phyloP scores from a whole-genome alignment of 768 basidiomycete species.

The Gloeopeniophorella convolvens region DNA sequence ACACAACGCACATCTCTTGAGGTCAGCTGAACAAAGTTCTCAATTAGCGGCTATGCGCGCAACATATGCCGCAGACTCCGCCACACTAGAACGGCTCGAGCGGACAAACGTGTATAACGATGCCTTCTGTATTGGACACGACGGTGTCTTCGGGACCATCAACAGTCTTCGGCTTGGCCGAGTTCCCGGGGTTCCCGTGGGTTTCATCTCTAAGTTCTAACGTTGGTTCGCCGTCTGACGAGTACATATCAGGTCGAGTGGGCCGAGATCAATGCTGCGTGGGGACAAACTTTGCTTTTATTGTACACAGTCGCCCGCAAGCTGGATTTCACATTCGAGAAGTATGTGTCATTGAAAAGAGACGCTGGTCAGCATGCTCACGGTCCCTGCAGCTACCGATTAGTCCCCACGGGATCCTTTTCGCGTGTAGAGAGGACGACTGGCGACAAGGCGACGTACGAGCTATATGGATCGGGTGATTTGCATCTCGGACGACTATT shows the following conservation, averaged over 20 bases:
- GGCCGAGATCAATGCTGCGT: slow-evolving; percentile 98
- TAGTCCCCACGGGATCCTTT: slow-evolving; percentile 93
- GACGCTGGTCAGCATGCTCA: slow-evolving; percentile 2
- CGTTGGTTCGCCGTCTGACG: slow-evolving; percentile 6
- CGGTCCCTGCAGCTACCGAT: slow-evolving; percentile 57
- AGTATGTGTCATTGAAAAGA: slow-evolving; percentile 40
- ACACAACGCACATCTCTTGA: slow-evolving; percentile 67
- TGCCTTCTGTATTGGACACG: slow-evolving; percentile 92
- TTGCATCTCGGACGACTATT: slow-evolving; percentile 80
- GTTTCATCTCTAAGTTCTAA: slow-evolving; percentile 29
- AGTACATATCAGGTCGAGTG: slow-evolving; percentile 70
- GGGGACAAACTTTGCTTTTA: slow-evolving; percentile 92
- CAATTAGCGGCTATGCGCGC: slow-evolving; percentile 68
- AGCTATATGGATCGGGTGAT: slow-evolving; percentile 93
- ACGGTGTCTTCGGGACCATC: slow-evolving; percentile 96
- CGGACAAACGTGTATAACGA: slow-evolving; percentile 94
- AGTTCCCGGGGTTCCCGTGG: slow-evolving; percentile 73
- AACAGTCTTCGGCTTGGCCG: slow-evolving; percentile 91
- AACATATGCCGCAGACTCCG: slow-evolving; percentile 71
- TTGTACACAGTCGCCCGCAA: slow-evolving; percentile 89
- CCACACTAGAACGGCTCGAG: slow-evolving; percentile 76
- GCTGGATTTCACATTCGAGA: slow-evolving; percentile 81
- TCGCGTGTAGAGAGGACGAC: slow-evolving; percentile 82
- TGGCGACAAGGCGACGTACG: slow-evolving; percentile 80
- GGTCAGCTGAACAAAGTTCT: slow-evolving; percentile 56